A percentile compares a stretch with the other conserved stretches of the same genome.
Evolutionary conservation across 169 alveolate species (phyloP).

Genomic region (Plasmodium vinckei): DNA sequence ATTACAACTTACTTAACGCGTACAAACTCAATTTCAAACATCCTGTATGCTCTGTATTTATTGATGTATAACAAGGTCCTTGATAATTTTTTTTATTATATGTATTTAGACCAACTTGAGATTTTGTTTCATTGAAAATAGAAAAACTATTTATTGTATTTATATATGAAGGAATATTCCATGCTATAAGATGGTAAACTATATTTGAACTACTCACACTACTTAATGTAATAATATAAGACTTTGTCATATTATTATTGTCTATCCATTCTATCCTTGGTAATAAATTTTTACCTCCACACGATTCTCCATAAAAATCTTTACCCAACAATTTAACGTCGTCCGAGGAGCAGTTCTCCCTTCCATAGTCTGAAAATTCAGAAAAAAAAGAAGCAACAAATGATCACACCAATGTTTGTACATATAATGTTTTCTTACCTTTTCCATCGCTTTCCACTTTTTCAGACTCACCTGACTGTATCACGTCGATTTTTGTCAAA

Average conservation of each 20-base stretch:
- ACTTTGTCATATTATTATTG: conserved; percentile 44
- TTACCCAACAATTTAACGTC: conserved; percentile 25
- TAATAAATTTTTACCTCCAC: conserved; percentile 54
- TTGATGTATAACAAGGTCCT: conserved; percentile 15
- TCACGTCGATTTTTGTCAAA: conserved; percentile 19
- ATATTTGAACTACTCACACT: conserved; percentile 7
- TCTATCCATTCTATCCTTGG: conserved; percentile 59
- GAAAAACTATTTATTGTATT: conserved; percentile 32
- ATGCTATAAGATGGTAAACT: conserved; percentile 33
- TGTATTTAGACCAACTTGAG: conserved; percentile 29
- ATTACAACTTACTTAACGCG: conserved; percentile 35
- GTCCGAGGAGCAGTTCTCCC: conserved; percentile 27
- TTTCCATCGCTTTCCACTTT: not conserved
- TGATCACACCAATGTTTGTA: too few relatives aligned
- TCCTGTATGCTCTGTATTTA: not conserved
- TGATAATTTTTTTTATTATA: conserved; percentile 21
- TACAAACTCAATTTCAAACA: conserved; percentile 42
- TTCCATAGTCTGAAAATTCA: conserved; percentile 25
- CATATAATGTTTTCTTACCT: too few relatives aligned
- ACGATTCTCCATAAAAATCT: conserved; percentile 19
- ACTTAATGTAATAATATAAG: conserved; percentile 47
- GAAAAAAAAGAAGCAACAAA: not conserved
- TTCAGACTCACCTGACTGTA: conserved; percentile 45
- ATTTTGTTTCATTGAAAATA: conserved; percentile 26
- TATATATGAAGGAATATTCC: conserved; percentile 62